Percentiles rank a stretch among this genome's conserved stretches.
Conservation (phyloP, 23 red algal species). For the Cyanidium caldarium region DNA sequence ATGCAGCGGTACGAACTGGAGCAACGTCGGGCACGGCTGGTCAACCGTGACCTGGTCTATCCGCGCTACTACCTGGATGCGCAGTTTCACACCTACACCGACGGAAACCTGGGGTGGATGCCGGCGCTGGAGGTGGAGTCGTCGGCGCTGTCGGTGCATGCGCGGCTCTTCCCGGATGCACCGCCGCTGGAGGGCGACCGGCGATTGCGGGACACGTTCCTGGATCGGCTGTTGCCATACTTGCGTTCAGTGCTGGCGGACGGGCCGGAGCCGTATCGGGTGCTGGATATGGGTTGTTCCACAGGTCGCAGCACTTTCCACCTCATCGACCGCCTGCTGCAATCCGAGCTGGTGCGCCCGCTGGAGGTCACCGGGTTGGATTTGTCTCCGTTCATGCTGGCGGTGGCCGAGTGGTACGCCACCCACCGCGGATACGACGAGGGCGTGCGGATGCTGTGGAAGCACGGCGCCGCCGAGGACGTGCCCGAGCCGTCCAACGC, state of each 20-base stretch:
- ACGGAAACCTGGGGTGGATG: conserved; percentile 17
- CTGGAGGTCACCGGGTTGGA: conserved; percentile 6
- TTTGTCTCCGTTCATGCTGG: conserved; percentile 2
- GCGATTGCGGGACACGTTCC: neutral
- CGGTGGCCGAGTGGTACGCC: neutral
- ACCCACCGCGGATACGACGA: neutral
- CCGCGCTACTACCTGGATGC: neutral
- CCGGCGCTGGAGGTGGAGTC: conserved; percentile 14
- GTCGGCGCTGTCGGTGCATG: neutral
- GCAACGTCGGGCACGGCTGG: neutral
- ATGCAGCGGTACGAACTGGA: neutral
- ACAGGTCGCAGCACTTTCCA: conserved; percentile 8
- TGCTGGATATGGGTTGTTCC: conserved; percentile 13
- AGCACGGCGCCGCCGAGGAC: neutral
- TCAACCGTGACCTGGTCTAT: neutral
- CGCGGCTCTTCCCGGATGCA: neutral
- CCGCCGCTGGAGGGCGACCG: neutral
- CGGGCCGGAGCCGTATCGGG: neutral
- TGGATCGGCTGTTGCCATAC: neutral
- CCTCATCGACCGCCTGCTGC: neutral
- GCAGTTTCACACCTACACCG: conserved; percentile 8
- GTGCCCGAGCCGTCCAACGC: neutral
- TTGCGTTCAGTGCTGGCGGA: neutral
- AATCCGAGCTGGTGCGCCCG: neutral
- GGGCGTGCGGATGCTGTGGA: neutral